Evolutionary conservation across 768 basidiomycete genomes (phyloP).

Genomic region (Plicaturopsis crispa): DNA sequence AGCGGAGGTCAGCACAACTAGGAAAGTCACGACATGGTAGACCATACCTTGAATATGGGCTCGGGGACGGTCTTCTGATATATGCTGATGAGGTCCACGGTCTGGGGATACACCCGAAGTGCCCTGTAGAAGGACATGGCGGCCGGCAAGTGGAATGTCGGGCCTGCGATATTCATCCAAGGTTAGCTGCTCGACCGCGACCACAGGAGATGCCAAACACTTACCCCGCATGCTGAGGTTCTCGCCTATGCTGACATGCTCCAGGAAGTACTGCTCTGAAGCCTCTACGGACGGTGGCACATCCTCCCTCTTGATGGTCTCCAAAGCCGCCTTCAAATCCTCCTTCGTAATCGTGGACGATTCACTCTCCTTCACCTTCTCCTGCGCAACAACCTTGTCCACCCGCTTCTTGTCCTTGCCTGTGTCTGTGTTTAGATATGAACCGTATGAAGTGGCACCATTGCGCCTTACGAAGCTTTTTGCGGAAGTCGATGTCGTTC

Average conservation of each 20-base stretch:
- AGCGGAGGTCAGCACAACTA: conserved; percentile 4
- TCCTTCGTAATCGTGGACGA: conserved; percentile 26
- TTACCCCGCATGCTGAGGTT: conserved; percentile 69
- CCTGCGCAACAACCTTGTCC: conserved; percentile 53
- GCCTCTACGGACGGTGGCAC: conserved; percentile 63
- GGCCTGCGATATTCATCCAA: conserved; percentile 62
- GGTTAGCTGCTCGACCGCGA: neutral
- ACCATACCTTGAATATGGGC: conserved; percentile 66
- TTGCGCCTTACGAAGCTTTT: conserved; percentile 64
- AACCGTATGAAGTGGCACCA: conserved; percentile 8
- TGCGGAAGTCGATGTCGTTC: conserved; percentile 82
- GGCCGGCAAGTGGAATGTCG: conserved; percentile 67
- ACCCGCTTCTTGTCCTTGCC: conserved; percentile 92
- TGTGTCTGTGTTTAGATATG: conserved; percentile 22
- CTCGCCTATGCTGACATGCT: conserved; percentile 84
- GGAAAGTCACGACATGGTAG: neutral
- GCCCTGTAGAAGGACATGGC: conserved; percentile 92
- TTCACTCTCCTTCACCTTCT: conserved; percentile 32
- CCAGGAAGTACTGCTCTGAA: conserved; percentile 88
- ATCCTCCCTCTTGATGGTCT: conserved; percentile 61
- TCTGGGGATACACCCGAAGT: conserved; percentile 89
- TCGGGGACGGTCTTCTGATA: conserved; percentile 88
- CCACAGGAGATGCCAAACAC: conserved; percentile 13
- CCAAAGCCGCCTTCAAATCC: conserved; percentile 56
- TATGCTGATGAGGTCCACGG: conserved; percentile 90